These are phyloP conservation scores for Torulaspora maleeae DNA, from an alignment of 805 yeast genomes.

Conservation along the genomic window DNA sequence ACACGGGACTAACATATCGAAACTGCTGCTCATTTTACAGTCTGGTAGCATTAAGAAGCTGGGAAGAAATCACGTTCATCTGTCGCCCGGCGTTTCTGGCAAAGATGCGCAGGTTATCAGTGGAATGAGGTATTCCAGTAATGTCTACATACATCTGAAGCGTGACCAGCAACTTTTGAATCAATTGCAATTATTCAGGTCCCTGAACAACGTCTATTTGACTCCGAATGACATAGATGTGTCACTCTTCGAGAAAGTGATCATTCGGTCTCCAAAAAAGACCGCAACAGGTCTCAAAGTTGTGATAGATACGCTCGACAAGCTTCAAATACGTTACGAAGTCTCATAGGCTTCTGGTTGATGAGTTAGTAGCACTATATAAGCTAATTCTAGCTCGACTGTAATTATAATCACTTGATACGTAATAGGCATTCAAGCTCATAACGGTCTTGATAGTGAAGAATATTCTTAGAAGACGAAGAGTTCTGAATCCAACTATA, in stretches of 20 bases:
- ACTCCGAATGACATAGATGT: slow-evolving; percentile 50
- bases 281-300: background rate
- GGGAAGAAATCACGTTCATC: slow-evolving; percentile 82
- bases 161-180: slow-evolving; percentile 41
- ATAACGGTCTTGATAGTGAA: background rate
- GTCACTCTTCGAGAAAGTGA: slow-evolving; percentile 24
- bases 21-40: slow-evolving; percentile 45
- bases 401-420: too few relatives aligned
- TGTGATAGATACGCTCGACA: slow-evolving; percentile 4
- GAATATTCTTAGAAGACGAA: background rate
- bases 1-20: slow-evolving; percentile 70
- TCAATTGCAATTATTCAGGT: slow-evolving; percentile 46
- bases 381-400: too few relatives aligned
- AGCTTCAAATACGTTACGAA: slow-evolving; percentile 14
- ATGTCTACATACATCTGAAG: slow-evolving; percentile 61
- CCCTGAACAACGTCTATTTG: slow-evolving; percentile 72
- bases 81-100: slow-evolving; percentile 58
- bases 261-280: slow-evolving; percentile 10
- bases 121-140: slow-evolving; percentile 61
- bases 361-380: too few relatives aligned
- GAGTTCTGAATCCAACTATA: background rate
- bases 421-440: background rate
- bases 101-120: slow-evolving; percentile 48
- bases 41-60: slow-evolving; percentile 59
- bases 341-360: background rate